A percentile compares a stretch with the other conserved stretches of the same genome.
These are phyloP conservation scores for Lasiodiplodia theobromae DNA, from an alignment of 2,329 filamentous ascomycete genomes.

Conservation along the genomic window DNA sequence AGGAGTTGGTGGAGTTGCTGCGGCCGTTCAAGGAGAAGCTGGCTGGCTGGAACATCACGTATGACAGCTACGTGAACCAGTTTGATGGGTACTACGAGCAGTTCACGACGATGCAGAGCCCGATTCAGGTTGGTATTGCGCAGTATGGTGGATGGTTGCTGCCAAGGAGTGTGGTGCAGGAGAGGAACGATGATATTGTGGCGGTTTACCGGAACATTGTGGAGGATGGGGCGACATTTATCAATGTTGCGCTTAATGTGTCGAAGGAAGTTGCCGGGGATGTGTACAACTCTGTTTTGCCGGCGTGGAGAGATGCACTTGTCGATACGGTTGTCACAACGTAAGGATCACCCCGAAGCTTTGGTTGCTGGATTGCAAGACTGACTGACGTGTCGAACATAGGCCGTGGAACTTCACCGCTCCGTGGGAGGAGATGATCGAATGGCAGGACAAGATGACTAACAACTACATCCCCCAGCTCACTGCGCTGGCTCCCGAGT, in stretches of 20 bases:
- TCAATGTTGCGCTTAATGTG: constrained; percentile 32
- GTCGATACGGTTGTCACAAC: not conserved
- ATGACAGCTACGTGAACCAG: not conserved
- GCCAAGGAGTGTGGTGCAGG: constrained; percentile 10
- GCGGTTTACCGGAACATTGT: constrained; percentile 18
- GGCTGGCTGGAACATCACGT: not conserved
- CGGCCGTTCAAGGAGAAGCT: constrained; percentile 38
- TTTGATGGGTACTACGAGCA: constrained; percentile 13
- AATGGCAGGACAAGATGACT: constrained; percentile 29
- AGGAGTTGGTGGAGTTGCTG: constrained; percentile 25
- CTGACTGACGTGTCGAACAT: too few species aligned
- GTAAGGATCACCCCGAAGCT: not conserved
- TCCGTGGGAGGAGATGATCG: constrained; percentile 32
- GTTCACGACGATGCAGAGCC: constrained; percentile 19
- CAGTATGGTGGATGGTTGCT: constrained; percentile 37
- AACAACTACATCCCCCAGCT: constrained; percentile 22
- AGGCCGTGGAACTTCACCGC: constrained; percentile 22
- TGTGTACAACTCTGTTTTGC: constrained; percentile 15
- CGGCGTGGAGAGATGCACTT: constrained; percentile 8
- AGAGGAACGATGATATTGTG: constrained; percentile 35
- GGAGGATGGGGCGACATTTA: constrained; percentile 29
- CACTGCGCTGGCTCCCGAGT: constrained; percentile 34
- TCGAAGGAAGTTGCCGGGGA: constrained; percentile 31
- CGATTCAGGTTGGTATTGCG: constrained; percentile 38
- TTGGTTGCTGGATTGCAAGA: not conserved